A percentile compares a stretch with the other conserved stretches of the same genome.
phyloP scores from a whole-genome alignment of 1,284 basidiomycete genomes.

The Sanghuangporus sanghuang region DNA sequence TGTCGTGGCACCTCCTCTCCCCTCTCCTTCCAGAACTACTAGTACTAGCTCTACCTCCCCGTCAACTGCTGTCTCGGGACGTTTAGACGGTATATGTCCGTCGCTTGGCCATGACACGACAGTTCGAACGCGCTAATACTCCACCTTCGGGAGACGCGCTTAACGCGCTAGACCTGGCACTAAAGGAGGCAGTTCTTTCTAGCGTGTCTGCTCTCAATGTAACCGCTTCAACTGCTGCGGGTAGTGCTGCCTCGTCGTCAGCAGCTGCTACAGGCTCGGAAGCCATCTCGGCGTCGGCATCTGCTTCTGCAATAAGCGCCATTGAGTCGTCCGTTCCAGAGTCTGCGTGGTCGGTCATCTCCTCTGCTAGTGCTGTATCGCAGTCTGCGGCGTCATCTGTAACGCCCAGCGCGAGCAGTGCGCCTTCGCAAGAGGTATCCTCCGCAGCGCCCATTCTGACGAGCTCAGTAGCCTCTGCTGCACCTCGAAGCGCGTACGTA shows the following conservation, averaged over 20 bases:
- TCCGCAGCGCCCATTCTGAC: neutral
- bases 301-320: neutral
- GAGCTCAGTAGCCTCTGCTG: neutral
- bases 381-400: neutral
- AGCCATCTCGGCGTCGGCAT: neutral
- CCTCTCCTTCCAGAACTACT: constrained; percentile 33
- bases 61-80: neutral
- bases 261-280: neutral
- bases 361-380: neutral
- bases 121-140: neutral
- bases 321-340: neutral
- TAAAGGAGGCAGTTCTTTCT: neutral
- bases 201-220: neutral
- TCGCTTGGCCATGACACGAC: neutral
- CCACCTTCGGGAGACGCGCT: neutral
- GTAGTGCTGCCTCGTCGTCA: neutral
- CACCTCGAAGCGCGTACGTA: neutral
- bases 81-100: neutral
- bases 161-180: neutral
- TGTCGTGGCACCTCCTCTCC: constrained; percentile 19
- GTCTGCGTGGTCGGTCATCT: neutral
- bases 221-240: neutral
- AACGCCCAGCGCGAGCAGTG: neutral
- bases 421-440: neutral
- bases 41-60: neutral